phyloP scores from a whole-genome alignment of 2,329 filamentous ascomycete species.

The Bipolaris victoriae region DNA sequence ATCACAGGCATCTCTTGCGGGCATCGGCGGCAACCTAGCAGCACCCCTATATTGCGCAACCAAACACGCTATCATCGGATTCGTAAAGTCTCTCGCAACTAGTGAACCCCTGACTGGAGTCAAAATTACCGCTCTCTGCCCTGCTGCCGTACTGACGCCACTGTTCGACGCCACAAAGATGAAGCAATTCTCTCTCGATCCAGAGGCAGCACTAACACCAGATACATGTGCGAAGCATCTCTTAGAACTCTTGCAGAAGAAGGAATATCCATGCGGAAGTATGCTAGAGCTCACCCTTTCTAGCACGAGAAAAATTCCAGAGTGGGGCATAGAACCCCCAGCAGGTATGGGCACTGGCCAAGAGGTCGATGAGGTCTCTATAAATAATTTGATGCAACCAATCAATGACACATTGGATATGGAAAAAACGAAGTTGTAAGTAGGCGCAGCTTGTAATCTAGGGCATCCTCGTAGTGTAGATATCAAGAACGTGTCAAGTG shows the following conservation, averaged over 20 bases:
- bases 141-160: conserved; percentile 34
- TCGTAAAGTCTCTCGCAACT: conserved; percentile 37
- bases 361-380: conserved; percentile 19
- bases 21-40: conserved; percentile 32
- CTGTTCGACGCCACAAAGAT: conserved; percentile 31
- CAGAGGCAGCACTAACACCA: conserved; percentile 22
- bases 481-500: background rate
- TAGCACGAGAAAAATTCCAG: conserved; percentile 32
- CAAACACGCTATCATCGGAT: conserved; percentile 42
- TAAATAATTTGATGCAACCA: conserved; percentile 30
- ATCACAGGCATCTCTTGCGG: conserved; percentile 32
- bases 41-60: conserved; percentile 41
- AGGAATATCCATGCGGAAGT: conserved; percentile 35
- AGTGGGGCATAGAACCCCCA: conserved; percentile 37
- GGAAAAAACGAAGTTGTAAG: conserved; percentile 26
- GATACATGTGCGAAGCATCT: conserved; percentile 31
- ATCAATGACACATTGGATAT: conserved; percentile 26
- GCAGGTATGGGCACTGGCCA: conserved; percentile 29
- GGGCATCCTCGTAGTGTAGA: background rate
- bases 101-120: conserved; percentile 38
- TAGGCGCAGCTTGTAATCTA: background rate
- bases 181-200: conserved; percentile 28
- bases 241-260: conserved; percentile 37
- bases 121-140: conserved; percentile 40
- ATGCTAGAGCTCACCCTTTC: conserved; percentile 30